phyloP scores from a whole-genome alignment of 441 rosid species.

The Corymbia citriodora region DNA sequence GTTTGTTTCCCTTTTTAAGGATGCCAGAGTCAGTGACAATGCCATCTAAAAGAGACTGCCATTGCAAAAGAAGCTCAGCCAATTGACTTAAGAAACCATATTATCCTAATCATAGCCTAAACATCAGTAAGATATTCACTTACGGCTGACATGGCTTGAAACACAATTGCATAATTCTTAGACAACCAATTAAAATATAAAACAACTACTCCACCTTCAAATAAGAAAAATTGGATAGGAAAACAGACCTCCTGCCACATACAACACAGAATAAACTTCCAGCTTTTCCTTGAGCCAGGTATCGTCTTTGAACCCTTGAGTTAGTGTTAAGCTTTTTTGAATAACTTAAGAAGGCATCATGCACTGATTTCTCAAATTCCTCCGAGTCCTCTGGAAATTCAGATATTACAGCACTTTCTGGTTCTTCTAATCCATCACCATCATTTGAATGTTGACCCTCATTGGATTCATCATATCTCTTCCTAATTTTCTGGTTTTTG shows the following conservation, averaged over 20 bases:
- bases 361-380: slow-evolving; percentile 1
- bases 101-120: not conserved
- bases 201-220: not conserved
- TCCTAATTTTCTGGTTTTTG: slow-evolving; percentile 36
- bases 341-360: slow-evolving; percentile 3
- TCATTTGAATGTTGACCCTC: slow-evolving; percentile 28
- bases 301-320: slow-evolving; percentile 9
- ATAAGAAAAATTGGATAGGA: not conserved
- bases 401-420: slow-evolving; percentile 1
- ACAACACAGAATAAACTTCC: slow-evolving; percentile 11
- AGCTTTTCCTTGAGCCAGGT: slow-evolving; percentile 13
- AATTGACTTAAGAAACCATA: not conserved
- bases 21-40: not conserved
- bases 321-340: slow-evolving; percentile 9
- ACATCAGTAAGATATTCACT: not conserved
- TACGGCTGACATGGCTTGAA: not conserved
- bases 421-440: slow-evolving; percentile 28
- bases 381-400: slow-evolving; percentile 4
- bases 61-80: not conserved
- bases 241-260: slow-evolving; percentile 8
- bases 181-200: not conserved
- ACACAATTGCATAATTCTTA: not conserved
- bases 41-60: not conserved
- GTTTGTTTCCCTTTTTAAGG: not conserved
- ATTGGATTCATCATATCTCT: slow-evolving; percentile 31